Evolutionary conservation across 768 basidiomycete species (phyloP).

Genomic region (Phaeolepiota aurea): DNA sequence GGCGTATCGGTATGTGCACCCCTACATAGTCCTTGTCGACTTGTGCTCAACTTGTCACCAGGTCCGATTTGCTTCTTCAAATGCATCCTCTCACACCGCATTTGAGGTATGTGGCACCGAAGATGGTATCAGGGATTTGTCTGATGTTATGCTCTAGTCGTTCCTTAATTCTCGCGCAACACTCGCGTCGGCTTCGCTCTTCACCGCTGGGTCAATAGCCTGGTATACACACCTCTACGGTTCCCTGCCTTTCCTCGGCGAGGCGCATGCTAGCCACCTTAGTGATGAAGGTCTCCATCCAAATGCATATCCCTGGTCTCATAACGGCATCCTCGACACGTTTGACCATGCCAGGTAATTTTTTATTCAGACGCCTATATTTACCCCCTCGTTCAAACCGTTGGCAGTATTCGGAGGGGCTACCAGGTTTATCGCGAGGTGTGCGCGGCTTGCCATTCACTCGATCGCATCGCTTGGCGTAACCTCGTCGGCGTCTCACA

Average conservation of each 20-base stretch:
- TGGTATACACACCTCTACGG: slow-evolving; percentile 98
- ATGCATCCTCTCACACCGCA: slow-evolving; percentile 43
- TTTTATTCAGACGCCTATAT: slow-evolving; percentile 8
- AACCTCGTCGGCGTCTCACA: slow-evolving; percentile 98
- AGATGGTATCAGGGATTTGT: not conserved
- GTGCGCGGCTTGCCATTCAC: slow-evolving; percentile 97
- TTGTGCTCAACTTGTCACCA: slow-evolving; percentile 20
- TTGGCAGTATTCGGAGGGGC: slow-evolving; percentile 83
- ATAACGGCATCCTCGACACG: slow-evolving; percentile 79
- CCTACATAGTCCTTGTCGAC: slow-evolving; percentile 5
- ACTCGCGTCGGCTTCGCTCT: slow-evolving; percentile 64
- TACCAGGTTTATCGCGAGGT: slow-evolving; percentile 99
- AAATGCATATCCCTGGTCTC: slow-evolving; percentile 80
- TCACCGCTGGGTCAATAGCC: slow-evolving; percentile 84
- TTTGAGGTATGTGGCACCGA: slow-evolving; percentile 48
- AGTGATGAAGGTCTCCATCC: slow-evolving; percentile 95
- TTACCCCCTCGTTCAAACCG: slow-evolving; percentile 7
- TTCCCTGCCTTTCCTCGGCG: slow-evolving; percentile 77
- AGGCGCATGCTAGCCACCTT: slow-evolving; percentile 88
- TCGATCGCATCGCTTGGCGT: slow-evolving; percentile 99
- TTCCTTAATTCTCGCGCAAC: slow-evolving; percentile 64
- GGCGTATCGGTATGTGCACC: slow-evolving; percentile 39
- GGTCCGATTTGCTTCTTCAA: slow-evolving; percentile 69
- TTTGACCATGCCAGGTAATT: slow-evolving; percentile 95
- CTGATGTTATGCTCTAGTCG: slow-evolving; percentile 32